Evolutionary conservation across 495 filamentous ascomycete genomes (phyloP).

Genomic region (Aspergillus sparsus): DNA sequence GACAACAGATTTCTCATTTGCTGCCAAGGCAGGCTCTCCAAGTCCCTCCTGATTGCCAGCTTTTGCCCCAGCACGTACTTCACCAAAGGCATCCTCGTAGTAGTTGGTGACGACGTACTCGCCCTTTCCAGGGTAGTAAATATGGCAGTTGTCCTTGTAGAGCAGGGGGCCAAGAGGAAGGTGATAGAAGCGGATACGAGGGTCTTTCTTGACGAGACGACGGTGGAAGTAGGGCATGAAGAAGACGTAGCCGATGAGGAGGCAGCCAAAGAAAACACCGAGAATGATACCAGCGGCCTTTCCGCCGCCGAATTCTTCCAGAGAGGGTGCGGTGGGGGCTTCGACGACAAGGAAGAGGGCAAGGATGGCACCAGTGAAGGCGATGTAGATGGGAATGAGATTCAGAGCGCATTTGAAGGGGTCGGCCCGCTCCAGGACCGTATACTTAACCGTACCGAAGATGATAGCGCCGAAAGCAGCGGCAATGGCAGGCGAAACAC

Average conservation of each 20-base stretch:
- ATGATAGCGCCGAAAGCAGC: constrained; percentile 60
- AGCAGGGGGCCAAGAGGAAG: constrained; percentile 59
- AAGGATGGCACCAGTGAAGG: constrained; percentile 58
- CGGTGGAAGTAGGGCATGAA: constrained; percentile 65
- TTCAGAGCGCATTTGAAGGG: constrained; percentile 59
- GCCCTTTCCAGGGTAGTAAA: constrained; percentile 50
- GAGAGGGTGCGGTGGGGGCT: constrained; percentile 33
- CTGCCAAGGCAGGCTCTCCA: not conserved
- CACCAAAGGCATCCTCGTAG: constrained; percentile 46
- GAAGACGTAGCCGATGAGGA: constrained; percentile 54
- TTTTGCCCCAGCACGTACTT: constrained; percentile 28
- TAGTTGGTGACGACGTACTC: constrained; percentile 48
- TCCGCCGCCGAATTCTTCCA: constrained; percentile 52
- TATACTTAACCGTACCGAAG: constrained; percentile 64
- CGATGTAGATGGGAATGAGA: constrained; percentile 63
- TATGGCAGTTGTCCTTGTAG: constrained; percentile 43
- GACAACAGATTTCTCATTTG: constrained; percentile 64
- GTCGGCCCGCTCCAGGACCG: constrained; percentile 59
- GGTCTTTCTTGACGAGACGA: constrained; percentile 56
- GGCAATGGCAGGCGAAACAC: constrained; percentile 63
- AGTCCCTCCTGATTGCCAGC: constrained; percentile 10
- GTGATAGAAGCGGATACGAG: constrained; percentile 58
- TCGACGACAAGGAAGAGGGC: constrained; percentile 61
- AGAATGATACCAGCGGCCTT: constrained; percentile 58
- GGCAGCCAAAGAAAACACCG: constrained; percentile 57